Conservation (phyloP, 768 basidiomycete genomes). For the Rhizopogon vinicolor region DNA sequence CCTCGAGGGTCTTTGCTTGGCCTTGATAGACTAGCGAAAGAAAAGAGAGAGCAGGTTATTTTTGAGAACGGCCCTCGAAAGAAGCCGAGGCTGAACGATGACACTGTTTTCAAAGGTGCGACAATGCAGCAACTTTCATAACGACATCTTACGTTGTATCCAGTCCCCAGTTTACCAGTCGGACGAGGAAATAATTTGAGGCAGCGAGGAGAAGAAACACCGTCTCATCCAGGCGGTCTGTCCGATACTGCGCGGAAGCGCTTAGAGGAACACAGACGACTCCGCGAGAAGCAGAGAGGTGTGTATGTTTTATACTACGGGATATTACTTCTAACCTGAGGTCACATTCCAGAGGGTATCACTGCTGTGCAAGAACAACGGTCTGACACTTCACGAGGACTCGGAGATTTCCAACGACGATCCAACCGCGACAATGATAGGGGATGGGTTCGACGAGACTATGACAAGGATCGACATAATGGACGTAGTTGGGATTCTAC, state of each 20-base stretch:
- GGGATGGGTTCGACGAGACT: constrained; percentile 43
- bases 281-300: constrained; percentile 70
- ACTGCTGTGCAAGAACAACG: constrained; percentile 51
- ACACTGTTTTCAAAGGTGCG: constrained; percentile 85
- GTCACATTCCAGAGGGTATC: constrained; percentile 57
- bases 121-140: not conserved
- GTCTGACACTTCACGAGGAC: constrained; percentile 62
- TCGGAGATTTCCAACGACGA: constrained; percentile 93
- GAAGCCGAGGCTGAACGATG: constrained; percentile 54
- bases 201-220: constrained; percentile 84
- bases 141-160: not conserved
- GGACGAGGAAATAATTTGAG: constrained; percentile 53
- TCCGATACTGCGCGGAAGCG: constrained; percentile 66
- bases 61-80: constrained; percentile 51
- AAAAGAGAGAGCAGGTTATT: constrained; percentile 68
- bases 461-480: constrained; percentile 21
- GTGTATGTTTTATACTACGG: not conserved
- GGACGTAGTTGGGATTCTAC: constrained; percentile 54
- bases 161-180: constrained; percentile 78
- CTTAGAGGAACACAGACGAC: constrained; percentile 74
- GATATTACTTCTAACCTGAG: not conserved
- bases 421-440: constrained; percentile 68
- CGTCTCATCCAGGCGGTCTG: constrained; percentile 88
- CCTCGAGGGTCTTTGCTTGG: constrained; percentile 80
- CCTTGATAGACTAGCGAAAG: constrained; percentile 81